Evolutionary conservation across 495 filamentous ascomycete genomes (phyloP), one percentile per base, ranked within the genome.

Genomic region (Penicillium flavigenum): DNA sequence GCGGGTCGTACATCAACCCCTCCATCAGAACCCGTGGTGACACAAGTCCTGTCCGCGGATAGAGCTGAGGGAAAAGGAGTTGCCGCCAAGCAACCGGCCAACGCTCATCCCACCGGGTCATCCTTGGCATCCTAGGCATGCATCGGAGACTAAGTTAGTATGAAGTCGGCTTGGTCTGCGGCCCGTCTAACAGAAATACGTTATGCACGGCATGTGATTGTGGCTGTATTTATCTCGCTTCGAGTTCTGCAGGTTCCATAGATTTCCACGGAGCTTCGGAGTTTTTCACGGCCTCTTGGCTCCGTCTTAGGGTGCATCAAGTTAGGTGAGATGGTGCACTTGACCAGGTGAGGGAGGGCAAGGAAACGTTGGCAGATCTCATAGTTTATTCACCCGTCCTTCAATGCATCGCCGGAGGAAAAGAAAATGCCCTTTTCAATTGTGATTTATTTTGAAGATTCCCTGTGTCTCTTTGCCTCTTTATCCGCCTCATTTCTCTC

Each of bases 51-150:
- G 32, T 4, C 43, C 9, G 9, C 17, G 36, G 20, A 45, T 60
- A 32, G 54, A 57, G 48, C 39, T 47, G 27, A 29, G 50, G 57
- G 44, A 10, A 39, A 60, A 31, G 52, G 47, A 38, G 32, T 41
- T 39, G 27, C 22, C 51, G 64, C 64, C 64, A 65, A 67, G 64
- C 19, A 34, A 43, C 50, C 60, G 54, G 62, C 59, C 57, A 58
- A 47, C 51, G 26, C 20, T 26, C 32, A 56, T 60, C 62, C 54
- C 45, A 54, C 64, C 62, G 64, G 60, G 56, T 49, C n/a, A 31
- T 48, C 41, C 63, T 65, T 65, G 63, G 63, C 63, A 31, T 19
- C 29, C 48, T 43, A 34, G 52, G 60, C 61, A 27, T 27, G 54
- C 44, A 34, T 31, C 52, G 54, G 54, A 50, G 54, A 54, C 39